Conservation (phyloP, 2,329 filamentous ascomycete genomes). For the Aspergillus fischeri region DNA sequence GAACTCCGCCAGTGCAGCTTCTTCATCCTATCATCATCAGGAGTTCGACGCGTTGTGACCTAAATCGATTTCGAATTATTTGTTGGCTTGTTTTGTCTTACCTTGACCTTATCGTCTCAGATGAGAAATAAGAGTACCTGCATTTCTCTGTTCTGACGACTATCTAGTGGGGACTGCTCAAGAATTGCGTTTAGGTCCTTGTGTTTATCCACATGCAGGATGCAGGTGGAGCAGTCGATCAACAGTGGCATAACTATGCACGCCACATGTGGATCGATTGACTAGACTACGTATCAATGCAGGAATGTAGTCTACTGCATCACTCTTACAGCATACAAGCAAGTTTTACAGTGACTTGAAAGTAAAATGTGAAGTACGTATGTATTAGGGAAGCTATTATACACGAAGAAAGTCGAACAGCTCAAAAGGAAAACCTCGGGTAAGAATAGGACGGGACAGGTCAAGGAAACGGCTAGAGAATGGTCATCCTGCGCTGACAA, state of each 20-base stretch:
- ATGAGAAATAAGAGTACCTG: neutral
- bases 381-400: constrained; percentile 5
- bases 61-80: neutral
- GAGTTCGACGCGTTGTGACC: neutral
- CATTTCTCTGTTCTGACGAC: neutral
- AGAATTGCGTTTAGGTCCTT: neutral
- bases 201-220: neutral
- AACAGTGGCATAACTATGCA: too few relatives aligned
- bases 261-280: too few relatives aligned
- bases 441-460: neutral
- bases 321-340: neutral
- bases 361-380: neutral
- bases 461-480: constrained; percentile 4
- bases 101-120: neutral
- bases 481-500: constrained; percentile 6
- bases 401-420: constrained; percentile 7
- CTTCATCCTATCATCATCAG: neutral
- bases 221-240: neutral
- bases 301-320: too few relatives aligned
- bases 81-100: neutral
- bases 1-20: neutral
- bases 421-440: neutral
- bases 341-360: neutral
- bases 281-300: neutral
- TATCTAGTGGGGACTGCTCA: too few relatives aligned